Evolutionary conservation across 1,284 basidiomycete species (phyloP).

Genomic region (Acaromyces ingoldii): DNA sequence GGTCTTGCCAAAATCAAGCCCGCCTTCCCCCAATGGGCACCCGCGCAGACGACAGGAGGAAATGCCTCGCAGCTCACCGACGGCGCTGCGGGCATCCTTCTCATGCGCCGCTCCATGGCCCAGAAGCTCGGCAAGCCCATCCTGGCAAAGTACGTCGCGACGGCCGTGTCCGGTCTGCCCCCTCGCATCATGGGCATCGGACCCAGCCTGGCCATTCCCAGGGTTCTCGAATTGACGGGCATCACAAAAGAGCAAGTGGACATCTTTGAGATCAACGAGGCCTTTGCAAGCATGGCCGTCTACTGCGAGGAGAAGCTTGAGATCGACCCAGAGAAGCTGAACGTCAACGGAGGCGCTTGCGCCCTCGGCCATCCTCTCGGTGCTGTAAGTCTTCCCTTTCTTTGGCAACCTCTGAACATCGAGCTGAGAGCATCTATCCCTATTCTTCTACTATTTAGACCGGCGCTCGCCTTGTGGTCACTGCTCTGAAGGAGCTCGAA

Average conservation of each 20-base stretch:
- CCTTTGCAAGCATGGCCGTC: slow-evolving; percentile 37
- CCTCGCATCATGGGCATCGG: slow-evolving; percentile 77
- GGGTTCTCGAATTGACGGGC: slow-evolving; percentile 61
- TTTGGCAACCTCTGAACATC: background rate
- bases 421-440: slow-evolving; percentile 13
- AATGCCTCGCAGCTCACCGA: slow-evolving; percentile 79
- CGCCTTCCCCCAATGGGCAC: slow-evolving; percentile 85
- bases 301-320: slow-evolving; percentile 72
- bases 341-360: slow-evolving; percentile 85
- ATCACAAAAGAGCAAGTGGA: slow-evolving; percentile 70
- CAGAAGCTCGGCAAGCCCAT: slow-evolving; percentile 70
- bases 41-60: slow-evolving; percentile 73
- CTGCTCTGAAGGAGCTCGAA: slow-evolving; percentile 74
- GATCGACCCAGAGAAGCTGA: slow-evolving; percentile 60
- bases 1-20: slow-evolving; percentile 64
- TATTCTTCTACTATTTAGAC: slow-evolving; percentile 67
- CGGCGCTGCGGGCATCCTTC: slow-evolving; percentile 74
- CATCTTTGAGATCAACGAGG: slow-evolving; percentile 81
- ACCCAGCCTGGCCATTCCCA: slow-evolving; percentile 30
- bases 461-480: slow-evolving; percentile 79
- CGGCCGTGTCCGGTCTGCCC: slow-evolving; percentile 66
- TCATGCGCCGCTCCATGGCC: slow-evolving; percentile 81
- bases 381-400: slow-evolving; percentile 56
- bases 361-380: slow-evolving; percentile 82
- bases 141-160: slow-evolving; percentile 72